Percentiles rank a stretch among this genome's conserved stretches.
Evolutionary conservation across 2,329 filamentous ascomycete genomes (phyloP).

Genomic region (Colletotrichum sp.): DNA sequence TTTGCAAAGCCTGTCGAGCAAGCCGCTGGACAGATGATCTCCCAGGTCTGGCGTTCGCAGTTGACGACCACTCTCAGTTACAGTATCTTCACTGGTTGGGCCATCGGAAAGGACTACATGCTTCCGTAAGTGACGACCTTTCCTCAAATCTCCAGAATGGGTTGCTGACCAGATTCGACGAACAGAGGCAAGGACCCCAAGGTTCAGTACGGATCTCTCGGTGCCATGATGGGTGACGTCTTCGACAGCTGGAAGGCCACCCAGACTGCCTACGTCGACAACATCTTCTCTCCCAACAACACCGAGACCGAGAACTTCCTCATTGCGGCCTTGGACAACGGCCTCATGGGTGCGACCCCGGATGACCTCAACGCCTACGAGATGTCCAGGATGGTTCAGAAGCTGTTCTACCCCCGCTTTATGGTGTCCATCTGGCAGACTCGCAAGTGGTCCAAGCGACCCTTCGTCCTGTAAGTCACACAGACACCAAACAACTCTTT

Average conservation of each 20-base stretch:
- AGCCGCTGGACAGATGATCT: background rate
- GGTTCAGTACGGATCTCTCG: background rate
- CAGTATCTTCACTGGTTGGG: background rate
- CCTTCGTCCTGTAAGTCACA: background rate
- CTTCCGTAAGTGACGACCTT: background rate
- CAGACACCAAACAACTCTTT: background rate
- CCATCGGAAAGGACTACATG: conserved; percentile 3
- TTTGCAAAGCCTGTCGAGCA: background rate
- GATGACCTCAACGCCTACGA: background rate
- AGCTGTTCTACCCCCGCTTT: background rate
- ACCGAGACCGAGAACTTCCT: background rate
- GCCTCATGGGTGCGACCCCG: background rate
- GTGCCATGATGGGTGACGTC: background rate
- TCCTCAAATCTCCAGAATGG: too few relatives aligned
- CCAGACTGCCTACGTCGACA: background rate
- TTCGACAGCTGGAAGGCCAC: conserved; percentile 2
- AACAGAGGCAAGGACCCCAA: background rate
- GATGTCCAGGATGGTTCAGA: background rate
- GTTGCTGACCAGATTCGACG: background rate
- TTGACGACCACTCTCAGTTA: background rate
- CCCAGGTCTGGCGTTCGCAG: background rate
- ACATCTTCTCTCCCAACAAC: background rate
- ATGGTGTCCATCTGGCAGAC: background rate
- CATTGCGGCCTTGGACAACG: background rate
- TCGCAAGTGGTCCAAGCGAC: background rate